Percentiles rank a stretch among this genome's conserved stretches.
Evolutionary conservation across 2,329 filamentous ascomycete species (phyloP).

Genomic region (Pseudocercospora fijiensis): DNA sequence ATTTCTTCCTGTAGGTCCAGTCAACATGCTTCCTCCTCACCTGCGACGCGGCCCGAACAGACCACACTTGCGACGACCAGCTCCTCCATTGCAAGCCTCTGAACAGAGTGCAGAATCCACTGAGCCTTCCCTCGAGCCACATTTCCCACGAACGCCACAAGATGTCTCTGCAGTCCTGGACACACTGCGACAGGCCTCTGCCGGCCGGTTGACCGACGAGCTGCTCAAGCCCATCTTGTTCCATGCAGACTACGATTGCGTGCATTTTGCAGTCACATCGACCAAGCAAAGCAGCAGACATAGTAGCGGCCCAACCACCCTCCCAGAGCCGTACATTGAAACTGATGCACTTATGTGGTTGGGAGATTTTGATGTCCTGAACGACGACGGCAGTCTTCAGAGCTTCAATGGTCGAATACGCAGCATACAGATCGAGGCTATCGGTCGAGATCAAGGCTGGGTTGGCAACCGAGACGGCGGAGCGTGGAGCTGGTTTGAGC

Average conservation of each 20-base stretch:
- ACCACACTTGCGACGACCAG: background rate
- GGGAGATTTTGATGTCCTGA: background rate
- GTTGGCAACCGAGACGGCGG: conserved; percentile 10
- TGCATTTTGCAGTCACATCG: conserved; percentile 16
- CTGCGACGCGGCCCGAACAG: background rate
- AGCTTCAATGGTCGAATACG: conserved; percentile 13
- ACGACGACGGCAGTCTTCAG: background rate
- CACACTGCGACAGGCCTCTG: conserved; percentile 13
- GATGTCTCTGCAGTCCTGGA: conserved; percentile 14
- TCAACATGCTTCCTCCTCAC: conserved; percentile 2
- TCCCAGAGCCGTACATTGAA: conserved; percentile 14
- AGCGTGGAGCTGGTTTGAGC: conserved; percentile 23
- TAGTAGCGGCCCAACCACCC: conserved; percentile 8
- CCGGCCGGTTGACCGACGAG: conserved; percentile 17
- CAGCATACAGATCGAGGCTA: conserved; percentile 13
- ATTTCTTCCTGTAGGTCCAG: background rate
- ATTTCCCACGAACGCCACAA: conserved; percentile 10
- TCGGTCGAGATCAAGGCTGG: conserved; percentile 23
- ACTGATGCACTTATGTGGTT: conserved; percentile 17
- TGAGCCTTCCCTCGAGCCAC: background rate
- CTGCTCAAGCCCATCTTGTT: conserved; percentile 20
- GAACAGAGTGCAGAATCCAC: background rate
- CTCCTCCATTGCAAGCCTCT: background rate
- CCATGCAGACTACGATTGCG: conserved; percentile 24
- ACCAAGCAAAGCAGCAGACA: conserved; percentile 4